Base-by-base conservation (phyloP, 495 filamentous ascomycete genomes). In the Neurospora sp. region DNA sequence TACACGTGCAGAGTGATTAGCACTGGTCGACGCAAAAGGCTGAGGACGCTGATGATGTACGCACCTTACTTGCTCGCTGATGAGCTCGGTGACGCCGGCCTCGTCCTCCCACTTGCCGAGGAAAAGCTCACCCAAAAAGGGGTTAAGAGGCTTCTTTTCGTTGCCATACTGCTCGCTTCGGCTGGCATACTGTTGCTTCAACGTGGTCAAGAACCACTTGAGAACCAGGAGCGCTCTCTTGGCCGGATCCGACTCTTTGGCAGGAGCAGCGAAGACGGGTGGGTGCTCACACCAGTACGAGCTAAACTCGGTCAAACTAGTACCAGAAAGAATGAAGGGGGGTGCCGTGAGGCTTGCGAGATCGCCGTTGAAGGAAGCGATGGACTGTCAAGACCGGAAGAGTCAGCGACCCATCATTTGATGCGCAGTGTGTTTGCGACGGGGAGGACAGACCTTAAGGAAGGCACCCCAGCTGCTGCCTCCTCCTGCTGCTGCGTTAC, bases 281-380 rank as follows among this genome's bases (percentile, higher is more conserved):
- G 96, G 96, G 79, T 98, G 95, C 82, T 98, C 95, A 48, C 91
- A 90, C 96, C 96, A 99, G 86, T 98, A 98, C 69, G 94, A 93
- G 73, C 92, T 94, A 85, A 95, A 99, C 81, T 99, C 96, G 76
- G 92, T 92, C 70, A 99, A 87, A 76, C 93, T 97, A 72, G 92
- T 97, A 37, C 92, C 90, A 70, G 93, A 95, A 46, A 98, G 90
- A 82, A 99, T 98, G 81, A 98, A 99, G 12, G 96, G 93, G 44
- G 96, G 96, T 27, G 96, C 95, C 40, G 96, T 98, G 82, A 98
- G 85, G 71, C 93, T 93, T 14, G 95, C 92, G 62, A 99, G 89
- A 78, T 99, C 96, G 77, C 96, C 96, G 83, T 93, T 97, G 86
- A 98, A 98, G 23, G 93, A 96, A 44, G 96, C 93, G 78, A 99